These are phyloP conservation scores for Erythrobasidium yunnanense DNA, from an alignment of 768 basidiomycete species.

Conservation along the genomic window DNA sequence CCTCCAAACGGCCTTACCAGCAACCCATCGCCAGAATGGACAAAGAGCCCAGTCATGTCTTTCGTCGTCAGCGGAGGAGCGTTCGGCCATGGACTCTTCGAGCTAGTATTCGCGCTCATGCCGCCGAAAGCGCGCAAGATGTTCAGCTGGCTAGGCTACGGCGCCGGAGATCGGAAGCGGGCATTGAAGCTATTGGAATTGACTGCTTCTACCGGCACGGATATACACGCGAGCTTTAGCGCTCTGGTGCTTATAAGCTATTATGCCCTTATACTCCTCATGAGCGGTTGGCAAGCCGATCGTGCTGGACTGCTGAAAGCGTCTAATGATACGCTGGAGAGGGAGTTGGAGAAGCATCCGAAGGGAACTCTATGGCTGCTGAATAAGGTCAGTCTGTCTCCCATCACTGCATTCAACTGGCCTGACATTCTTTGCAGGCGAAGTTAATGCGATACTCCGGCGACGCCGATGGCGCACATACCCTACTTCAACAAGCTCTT, in stretches of 20 bases:
- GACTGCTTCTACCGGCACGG: background rate
- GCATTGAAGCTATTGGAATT: constrained; percentile 21
- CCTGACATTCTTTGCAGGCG: background rate
- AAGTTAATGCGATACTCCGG: constrained; percentile 1
- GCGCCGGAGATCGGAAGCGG: constrained; percentile 16
- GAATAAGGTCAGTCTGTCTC: background rate
- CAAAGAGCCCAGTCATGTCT: constrained; percentile 13
- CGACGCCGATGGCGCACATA: background rate
- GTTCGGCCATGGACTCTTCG: constrained; percentile 22
- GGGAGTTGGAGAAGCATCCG: constrained; percentile 1
- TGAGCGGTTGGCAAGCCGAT: constrained; percentile 19
- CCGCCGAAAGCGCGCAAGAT: constrained; percentile 23
- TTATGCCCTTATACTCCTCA: constrained; percentile 1
- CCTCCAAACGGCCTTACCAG: background rate
- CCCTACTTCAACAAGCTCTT: background rate
- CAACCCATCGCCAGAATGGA: background rate
- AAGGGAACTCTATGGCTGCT: constrained; percentile 17
- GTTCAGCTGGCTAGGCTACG: constrained; percentile 22
- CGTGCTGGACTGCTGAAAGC: background rate
- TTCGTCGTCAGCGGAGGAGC: constrained; percentile 18
- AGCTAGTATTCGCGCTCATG: constrained; percentile 22
- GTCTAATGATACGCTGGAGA: background rate
- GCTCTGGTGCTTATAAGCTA: constrained; percentile 10
- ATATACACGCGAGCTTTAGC: constrained; percentile 11
- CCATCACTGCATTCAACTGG: background rate